Conservation (phyloP, 352 stramenopile genomes). For the Elongisporangium undulatum region DNA sequence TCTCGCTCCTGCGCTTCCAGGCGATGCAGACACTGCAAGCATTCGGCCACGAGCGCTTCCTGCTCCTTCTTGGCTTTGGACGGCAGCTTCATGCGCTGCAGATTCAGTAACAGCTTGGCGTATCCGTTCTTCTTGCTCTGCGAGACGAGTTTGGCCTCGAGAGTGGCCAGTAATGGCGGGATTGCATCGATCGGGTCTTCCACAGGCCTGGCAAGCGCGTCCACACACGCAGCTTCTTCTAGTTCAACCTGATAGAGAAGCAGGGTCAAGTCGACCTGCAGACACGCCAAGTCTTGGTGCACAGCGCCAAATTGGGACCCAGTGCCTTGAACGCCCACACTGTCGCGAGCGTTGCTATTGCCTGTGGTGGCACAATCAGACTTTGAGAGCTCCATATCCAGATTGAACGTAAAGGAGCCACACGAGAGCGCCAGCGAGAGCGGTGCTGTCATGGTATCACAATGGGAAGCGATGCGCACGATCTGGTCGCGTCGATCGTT, state of each 20-base stretch:
- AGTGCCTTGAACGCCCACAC: constrained; percentile 43
- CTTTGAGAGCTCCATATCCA: constrained; percentile 2
- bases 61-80: constrained; percentile 13
- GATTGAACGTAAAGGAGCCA: constrained; percentile 33
- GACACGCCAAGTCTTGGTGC: constrained; percentile 50
- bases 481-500: constrained; percentile 35
- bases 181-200: neutral
- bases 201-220: constrained; percentile 11
- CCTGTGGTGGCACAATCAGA: constrained; percentile 9
- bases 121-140: constrained; percentile 60
- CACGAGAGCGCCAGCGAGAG: constrained; percentile 10
- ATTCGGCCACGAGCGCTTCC: constrained; percentile 21
- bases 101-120: constrained; percentile 30
- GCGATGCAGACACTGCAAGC: constrained; percentile 35
- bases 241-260: constrained; percentile 56
- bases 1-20: constrained; percentile 39
- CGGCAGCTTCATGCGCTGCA: constrained; percentile 29
- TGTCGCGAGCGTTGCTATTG: constrained; percentile 13
- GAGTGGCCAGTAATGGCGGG: constrained; percentile 2
- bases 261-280: constrained; percentile 47
- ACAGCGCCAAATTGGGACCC: constrained; percentile 47
- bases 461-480: constrained; percentile 26
- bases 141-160: constrained; percentile 26
- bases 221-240: constrained; percentile 27
- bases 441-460: constrained; percentile 7